Conservation (phyloP, 2,329 filamentous ascomycete genomes). For the Phialocephala subalpina region DNA sequence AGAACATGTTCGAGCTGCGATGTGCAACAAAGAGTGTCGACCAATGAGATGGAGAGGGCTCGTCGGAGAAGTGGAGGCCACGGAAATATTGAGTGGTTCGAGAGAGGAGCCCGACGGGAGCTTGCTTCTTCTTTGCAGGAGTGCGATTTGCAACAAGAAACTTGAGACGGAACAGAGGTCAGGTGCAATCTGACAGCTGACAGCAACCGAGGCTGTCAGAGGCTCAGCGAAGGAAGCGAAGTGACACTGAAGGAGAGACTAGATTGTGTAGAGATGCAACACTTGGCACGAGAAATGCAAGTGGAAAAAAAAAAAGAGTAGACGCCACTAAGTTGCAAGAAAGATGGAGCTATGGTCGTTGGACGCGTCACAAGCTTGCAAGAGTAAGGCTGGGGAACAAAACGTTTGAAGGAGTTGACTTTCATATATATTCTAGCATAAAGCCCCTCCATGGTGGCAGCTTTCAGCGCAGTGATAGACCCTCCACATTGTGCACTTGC, state of each 20-base stretch:
- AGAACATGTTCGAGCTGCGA: background rate
- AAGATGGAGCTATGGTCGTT: background rate
- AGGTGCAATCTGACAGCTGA: no score
- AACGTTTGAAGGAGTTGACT: background rate
- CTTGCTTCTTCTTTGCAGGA: background rate
- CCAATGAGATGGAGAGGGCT: background rate
- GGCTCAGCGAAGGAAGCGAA: no score
- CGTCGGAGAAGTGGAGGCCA: background rate
- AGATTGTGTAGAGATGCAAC: no score
- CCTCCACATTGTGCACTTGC: background rate
- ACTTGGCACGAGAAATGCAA: no score
- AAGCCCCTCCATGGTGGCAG: background rate
- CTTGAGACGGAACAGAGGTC: no score
- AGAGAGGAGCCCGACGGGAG: background rate
- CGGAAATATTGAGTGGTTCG: background rate
- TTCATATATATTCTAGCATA: background rate
- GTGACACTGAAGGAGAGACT: no score
- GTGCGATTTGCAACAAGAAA: no score
- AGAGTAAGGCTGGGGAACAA: background rate
- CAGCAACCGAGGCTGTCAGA: no score
- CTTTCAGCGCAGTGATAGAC: background rate
- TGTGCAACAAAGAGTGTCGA: background rate
- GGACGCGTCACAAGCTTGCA: background rate
- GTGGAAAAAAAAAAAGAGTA: no score
- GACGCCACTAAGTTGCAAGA: no score